Conservation (phyloP, 352 stramenopile genomes). For the Phytophthora cryptogea region DNA sequence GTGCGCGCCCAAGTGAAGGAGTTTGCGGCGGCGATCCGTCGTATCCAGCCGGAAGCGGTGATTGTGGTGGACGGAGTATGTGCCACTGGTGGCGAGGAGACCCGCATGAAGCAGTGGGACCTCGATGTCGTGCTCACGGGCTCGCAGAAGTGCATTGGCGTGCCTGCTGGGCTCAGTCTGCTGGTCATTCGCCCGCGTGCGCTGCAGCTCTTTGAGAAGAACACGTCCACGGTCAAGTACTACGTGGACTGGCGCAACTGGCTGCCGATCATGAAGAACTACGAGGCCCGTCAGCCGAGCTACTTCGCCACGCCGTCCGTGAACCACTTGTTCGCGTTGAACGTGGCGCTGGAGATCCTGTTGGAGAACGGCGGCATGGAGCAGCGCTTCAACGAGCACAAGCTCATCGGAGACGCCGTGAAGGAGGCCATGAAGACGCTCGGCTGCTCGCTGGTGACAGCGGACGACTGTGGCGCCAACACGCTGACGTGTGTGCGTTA, state of each 20-base stretch:
- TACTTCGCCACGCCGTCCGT: constrained; percentile 83
- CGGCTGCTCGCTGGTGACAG: constrained; percentile 66
- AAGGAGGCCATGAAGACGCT: constrained; percentile 73
- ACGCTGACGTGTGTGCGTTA: constrained; percentile 82
- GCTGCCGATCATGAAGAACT: constrained; percentile 87
- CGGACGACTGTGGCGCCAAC: constrained; percentile 52
- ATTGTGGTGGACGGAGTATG: constrained; percentile 78
- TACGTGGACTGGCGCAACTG: constrained; percentile 84
- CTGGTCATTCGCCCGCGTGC: constrained; percentile 72
- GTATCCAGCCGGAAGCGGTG: constrained; percentile 61
- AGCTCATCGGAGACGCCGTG: constrained; percentile 56
- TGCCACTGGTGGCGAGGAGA: constrained; percentile 70
- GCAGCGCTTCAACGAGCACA: constrained; percentile 74
- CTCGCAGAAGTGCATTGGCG: constrained; percentile 79
- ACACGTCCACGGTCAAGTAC: constrained; percentile 60
- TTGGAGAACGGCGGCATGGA: constrained; percentile 80
- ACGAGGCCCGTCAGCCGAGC: constrained; percentile 71
- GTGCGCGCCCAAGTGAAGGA: constrained; percentile 66
- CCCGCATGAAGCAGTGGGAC: constrained; percentile 84
- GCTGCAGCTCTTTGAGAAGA: constrained; percentile 65
- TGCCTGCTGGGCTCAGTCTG: constrained; percentile 69
- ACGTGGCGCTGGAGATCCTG: constrained; percentile 68
- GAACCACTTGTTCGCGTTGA: constrained; percentile 79
- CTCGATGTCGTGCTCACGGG: constrained; percentile 79
- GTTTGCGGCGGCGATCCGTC: constrained; percentile 57